Percentiles rank a stretch among this genome's conserved stretches.
Evolutionary conservation across 2,329 filamentous ascomycete genomes (phyloP).

Genomic region (Botrytis medusae): DNA sequence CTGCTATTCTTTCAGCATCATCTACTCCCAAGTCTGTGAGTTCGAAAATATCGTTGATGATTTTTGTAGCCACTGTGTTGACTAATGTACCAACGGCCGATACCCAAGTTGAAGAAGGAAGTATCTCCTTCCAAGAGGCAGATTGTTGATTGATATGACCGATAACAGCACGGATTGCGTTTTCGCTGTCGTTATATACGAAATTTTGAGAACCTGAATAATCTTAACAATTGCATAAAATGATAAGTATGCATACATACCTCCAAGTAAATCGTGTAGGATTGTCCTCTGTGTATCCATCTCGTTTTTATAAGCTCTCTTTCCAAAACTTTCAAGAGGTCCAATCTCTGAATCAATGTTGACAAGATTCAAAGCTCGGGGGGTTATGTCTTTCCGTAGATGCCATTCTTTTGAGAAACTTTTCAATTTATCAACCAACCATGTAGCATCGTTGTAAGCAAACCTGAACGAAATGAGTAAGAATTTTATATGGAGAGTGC

Average conservation of each 20-base stretch:
- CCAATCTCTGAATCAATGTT: constrained; percentile 61
- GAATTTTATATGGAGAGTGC: not conserved
- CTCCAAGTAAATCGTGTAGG: constrained; percentile 60
- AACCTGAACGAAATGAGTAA: constrained; percentile 47
- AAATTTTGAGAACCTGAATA: constrained; percentile 54
- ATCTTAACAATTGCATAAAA: constrained; percentile 14
- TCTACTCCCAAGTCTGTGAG: constrained; percentile 61
- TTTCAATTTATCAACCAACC: constrained; percentile 58
- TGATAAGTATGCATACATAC: constrained; percentile 34
- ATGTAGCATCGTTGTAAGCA: constrained; percentile 66
- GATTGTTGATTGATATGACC: constrained; percentile 55
- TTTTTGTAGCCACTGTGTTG: constrained; percentile 58
- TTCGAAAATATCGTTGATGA: constrained; percentile 63
- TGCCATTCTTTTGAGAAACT: constrained; percentile 54
- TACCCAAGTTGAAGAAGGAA: constrained; percentile 61
- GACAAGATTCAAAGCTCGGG: constrained; percentile 54
- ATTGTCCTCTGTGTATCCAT: constrained; percentile 61
- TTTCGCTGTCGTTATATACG: constrained; percentile 55
- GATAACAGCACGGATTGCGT: constrained; percentile 54
- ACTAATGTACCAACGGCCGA: constrained; percentile 61
- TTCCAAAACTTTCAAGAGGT: constrained; percentile 59
- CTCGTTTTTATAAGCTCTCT: constrained; percentile 60
- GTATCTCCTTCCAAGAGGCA: constrained; percentile 56
- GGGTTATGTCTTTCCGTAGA: constrained; percentile 51
- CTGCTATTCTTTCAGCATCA: constrained; percentile 61